phyloP scores from a whole-genome alignment of 2,329 filamentous ascomycete genomes.

The Triangularia verruculosa region DNA sequence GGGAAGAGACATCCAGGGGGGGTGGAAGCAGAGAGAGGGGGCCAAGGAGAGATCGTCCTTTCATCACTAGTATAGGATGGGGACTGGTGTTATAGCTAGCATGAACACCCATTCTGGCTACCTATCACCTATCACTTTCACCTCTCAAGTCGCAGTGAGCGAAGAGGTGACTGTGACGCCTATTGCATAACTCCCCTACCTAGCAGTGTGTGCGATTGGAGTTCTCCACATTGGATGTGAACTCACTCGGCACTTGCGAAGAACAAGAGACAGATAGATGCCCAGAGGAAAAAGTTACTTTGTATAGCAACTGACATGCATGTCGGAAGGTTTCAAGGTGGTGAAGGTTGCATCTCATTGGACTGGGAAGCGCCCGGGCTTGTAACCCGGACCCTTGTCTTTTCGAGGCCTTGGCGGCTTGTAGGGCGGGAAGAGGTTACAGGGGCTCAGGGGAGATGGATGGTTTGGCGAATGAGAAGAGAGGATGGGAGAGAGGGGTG shows the following conservation, averaged over 20 bases:
- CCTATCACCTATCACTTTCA: neutral
- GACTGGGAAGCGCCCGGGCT: neutral
- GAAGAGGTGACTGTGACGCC: neutral
- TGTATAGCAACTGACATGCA: neutral
- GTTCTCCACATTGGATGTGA: neutral
- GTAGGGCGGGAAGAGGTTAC: neutral
- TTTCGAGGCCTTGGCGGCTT: neutral
- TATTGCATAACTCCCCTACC: neutral
- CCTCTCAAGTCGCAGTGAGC: neutral
- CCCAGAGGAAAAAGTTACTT: neutral
- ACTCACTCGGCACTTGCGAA: neutral
- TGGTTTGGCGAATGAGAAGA: neutral
- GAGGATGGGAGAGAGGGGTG: neutral
- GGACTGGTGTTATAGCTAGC: neutral
- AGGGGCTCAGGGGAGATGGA: neutral
- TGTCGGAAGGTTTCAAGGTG: neutral
- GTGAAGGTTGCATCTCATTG: neutral
- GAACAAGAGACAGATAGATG: neutral
- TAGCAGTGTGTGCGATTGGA: neutral
- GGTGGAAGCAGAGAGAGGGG: neutral
- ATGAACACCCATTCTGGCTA: neutral
- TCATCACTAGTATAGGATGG: neutral
- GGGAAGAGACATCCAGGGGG: neutral
- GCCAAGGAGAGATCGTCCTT: neutral
- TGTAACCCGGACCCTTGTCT: neutral